Conservation (phyloP, 2,329 filamentous ascomycete species). For the Colletotrichum chrysophilum region DNA sequence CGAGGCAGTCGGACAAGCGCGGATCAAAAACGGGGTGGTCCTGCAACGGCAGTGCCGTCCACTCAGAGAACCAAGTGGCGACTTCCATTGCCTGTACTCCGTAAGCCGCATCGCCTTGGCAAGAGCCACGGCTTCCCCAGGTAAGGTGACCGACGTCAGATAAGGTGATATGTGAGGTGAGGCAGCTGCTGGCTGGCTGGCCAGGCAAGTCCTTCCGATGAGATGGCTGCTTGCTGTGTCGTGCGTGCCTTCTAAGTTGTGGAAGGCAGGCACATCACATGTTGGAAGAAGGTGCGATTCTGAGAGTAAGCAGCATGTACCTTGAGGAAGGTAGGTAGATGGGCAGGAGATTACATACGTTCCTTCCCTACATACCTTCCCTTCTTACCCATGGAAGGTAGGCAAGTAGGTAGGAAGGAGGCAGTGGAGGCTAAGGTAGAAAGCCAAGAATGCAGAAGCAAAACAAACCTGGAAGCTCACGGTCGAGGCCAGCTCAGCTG, state of each 20-base stretch:
- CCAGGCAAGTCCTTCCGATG: not conserved
- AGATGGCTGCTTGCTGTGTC: not conserved
- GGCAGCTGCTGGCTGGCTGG: not conserved
- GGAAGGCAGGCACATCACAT: not conserved
- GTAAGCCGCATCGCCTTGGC: not conserved
- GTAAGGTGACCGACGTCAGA: not conserved
- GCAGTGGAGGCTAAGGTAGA: not conserved
- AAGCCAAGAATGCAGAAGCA: not conserved
- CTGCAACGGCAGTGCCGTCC: not conserved
- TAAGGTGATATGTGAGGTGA: not conserved
- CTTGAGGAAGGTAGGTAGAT: not conserved
- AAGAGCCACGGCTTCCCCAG: not conserved
- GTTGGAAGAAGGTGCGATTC: not conserved
- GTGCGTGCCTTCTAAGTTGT: not conserved
- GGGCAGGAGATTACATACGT: not conserved
- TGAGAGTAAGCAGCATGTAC: not conserved
- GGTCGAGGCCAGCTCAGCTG: not conserved
- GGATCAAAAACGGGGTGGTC: not conserved
- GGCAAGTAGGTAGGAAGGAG: not conserved
- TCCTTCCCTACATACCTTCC: not conserved
- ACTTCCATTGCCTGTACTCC: not conserved
- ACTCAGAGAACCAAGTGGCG: not conserved
- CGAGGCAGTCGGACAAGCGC: not conserved
- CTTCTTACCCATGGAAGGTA: not conserved
- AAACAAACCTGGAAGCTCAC: not conserved